A percentile compares a stretch with the other conserved stretches of the same genome.
Conservation (phyloP, 2,329 filamentous ascomycete species). For the Hortaea werneckii region DNA sequence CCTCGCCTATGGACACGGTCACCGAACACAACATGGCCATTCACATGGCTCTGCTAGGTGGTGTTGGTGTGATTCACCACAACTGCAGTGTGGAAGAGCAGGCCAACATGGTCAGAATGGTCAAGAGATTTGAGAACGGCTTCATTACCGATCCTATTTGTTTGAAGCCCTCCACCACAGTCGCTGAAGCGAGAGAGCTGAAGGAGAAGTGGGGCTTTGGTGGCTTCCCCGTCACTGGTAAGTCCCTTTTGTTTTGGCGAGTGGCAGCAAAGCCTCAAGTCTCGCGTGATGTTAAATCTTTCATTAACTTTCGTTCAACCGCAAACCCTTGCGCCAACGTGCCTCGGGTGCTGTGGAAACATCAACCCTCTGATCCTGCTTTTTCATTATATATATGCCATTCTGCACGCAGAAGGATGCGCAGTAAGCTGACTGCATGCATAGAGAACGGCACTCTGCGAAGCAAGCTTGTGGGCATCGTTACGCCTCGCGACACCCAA, state of each 20-base stretch:
- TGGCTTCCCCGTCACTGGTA: constrained; percentile 96
- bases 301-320: constrained; percentile 99
- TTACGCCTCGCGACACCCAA: constrained; percentile 96
- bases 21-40: constrained; percentile 99
- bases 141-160: constrained; percentile 96
- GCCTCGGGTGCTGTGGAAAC: constrained; percentile 26
- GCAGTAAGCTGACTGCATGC: constrained; percentile 5
- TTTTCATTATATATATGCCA: no score
- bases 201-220: constrained; percentile 99
- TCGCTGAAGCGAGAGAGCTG: constrained; percentile 79
- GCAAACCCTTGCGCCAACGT: constrained; percentile 53
- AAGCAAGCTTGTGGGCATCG: constrained; percentile 93
- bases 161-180: constrained; percentile 75
- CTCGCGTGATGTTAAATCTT: constrained; percentile 74
- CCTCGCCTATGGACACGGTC: constrained; percentile 98
- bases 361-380: constrained; percentile 18
- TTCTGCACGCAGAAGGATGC: no score
- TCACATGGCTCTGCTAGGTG: constrained; percentile 82
- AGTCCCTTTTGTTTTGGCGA: no score
- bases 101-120: constrained; percentile 97
- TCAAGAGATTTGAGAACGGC: constrained; percentile 98
- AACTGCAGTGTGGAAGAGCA: constrained; percentile 97
- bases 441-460: constrained; percentile 83
- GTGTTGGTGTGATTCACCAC: constrained; percentile 93
- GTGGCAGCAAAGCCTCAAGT: no score